Conservation (phyloP, 2,329 filamentous ascomycete species). For the Ophiostoma populinum region DNA sequence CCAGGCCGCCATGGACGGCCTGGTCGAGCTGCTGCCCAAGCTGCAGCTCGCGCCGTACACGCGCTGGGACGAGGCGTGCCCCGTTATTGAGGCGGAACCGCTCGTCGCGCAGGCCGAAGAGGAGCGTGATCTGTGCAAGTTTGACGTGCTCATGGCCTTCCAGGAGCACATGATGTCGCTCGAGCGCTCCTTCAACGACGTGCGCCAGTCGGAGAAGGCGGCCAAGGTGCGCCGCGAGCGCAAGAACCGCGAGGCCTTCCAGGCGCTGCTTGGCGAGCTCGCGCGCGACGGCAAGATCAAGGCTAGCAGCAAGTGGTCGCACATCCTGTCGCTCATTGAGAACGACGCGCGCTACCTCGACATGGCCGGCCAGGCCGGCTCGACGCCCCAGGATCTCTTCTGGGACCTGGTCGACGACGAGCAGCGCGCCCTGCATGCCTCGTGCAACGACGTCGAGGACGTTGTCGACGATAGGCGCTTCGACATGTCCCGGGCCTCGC, state of each 20-base stretch:
- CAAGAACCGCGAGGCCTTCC: constrained; percentile 69
- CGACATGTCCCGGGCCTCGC: constrained; percentile 72
- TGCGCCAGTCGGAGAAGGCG: constrained; percentile 73
- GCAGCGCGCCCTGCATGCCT: constrained; percentile 66
- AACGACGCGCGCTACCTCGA: constrained; percentile 68
- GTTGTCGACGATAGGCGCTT: constrained; percentile 84
- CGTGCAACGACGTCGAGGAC: constrained; percentile 70
- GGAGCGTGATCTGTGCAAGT: constrained; percentile 70
- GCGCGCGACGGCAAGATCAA: constrained; percentile 65
- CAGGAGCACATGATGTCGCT: constrained; percentile 88
- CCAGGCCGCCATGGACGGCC: constrained; percentile 69
- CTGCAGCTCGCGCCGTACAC: constrained; percentile 85
- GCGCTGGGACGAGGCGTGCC: constrained; percentile 80
- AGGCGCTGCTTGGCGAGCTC: constrained; percentile 57
- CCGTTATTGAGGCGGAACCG: constrained; percentile 59
- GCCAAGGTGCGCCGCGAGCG: constrained; percentile 67
- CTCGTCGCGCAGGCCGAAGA: constrained; percentile 54
- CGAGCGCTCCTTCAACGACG: constrained; percentile 82
- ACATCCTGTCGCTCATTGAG: constrained; percentile 57
- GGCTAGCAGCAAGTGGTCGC: constrained; percentile 77
- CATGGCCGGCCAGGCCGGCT: constrained; percentile 72
- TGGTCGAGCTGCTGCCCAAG: constrained; percentile 59
- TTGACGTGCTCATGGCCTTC: constrained; percentile 82
- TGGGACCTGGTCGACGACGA: constrained; percentile 94
- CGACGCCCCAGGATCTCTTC: constrained; percentile 78